These are phyloP conservation scores for Fusarium pseudonygamai DNA, from an alignment of 2,329 filamentous ascomycete genomes.

Conservation along the genomic window DNA sequence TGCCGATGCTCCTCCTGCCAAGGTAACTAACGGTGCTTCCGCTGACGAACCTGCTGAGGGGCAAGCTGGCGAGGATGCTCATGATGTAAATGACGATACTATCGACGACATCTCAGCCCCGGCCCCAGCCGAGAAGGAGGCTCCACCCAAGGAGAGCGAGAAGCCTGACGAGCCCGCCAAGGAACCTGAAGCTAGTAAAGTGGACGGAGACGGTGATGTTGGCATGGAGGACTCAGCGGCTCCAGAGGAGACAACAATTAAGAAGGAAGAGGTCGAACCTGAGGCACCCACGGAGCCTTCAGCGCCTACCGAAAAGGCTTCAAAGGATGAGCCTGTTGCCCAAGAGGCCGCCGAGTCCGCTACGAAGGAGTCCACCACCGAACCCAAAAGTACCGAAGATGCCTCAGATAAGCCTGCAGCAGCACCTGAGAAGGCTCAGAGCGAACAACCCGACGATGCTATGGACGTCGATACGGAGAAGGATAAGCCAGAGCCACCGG, in stretches of 20 bases:
- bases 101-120: constrained; percentile 54
- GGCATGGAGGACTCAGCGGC: constrained; percentile 56
- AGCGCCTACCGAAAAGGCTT: constrained; percentile 28
- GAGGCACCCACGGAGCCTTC: constrained; percentile 28
- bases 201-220: constrained; percentile 61
- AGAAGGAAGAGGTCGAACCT: constrained; percentile 38
- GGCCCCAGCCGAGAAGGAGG: constrained; percentile 43
- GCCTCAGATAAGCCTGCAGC: constrained; percentile 27
- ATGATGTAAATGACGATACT: constrained; percentile 53
- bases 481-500: constrained; percentile 38
- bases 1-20: constrained; percentile 50
- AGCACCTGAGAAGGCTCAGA: constrained; percentile 26
- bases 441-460: constrained; percentile 40
- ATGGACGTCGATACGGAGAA: constrained; percentile 51
- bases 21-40: constrained; percentile 46
- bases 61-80: constrained; percentile 43
- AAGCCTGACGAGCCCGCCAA: constrained; percentile 22
- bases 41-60: constrained; percentile 44
- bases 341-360: constrained; percentile 15
- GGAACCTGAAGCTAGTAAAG: constrained; percentile 39
- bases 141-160: constrained; percentile 35
- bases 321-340: constrained; percentile 20
- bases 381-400: constrained; percentile 34
- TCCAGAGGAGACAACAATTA: constrained; percentile 39
- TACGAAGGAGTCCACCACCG: constrained; percentile 26